Base-by-base conservation (phyloP, 345 rosid genomes). In the Lumnitzera racemosa region DNA sequence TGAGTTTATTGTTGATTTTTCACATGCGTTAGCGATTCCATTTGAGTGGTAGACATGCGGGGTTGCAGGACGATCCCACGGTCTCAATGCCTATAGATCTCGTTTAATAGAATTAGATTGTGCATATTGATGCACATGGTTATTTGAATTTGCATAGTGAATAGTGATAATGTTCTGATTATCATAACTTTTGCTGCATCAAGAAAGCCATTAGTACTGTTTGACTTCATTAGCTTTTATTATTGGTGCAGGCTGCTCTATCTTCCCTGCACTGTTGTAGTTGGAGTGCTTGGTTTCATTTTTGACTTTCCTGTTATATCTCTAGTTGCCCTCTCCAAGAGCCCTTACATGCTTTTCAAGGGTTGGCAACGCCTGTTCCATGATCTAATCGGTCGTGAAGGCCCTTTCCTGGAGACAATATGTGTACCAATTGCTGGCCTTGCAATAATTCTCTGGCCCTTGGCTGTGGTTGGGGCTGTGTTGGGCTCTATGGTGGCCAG, bases 351-450 rank as follows among this genome's bases (percentile, higher is more conserved):
- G 97, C 76, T 94, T 54, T 83, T 90, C 64, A 90, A 90, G 70
- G 99, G 99, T 27, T 94, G 97, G 99, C 86, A 79, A 61, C 95
- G 95, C 55, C 61, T 94, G 73, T 86, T 86, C 75, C 95, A 84
- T 13, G 99, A 94, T 58, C 85, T 94, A 12, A 77, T 84, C 27
- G 99, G 99, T 31, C 85, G 99, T 49, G 96, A 94, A 84, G 99
- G 99, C 49, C 99, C 99, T 51, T 94, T 90, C 77, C 74, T 94
- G 80, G 99, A 90, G 80, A 90, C 97, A 5, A 84, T 94, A 74
- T 94, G 99, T 49, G 97, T 94, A 48, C 99, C 99, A 67, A 83
- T 90, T 13, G 99, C 97, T 27, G 99, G 97, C 54, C 99, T 94
- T 15, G 90, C 74, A 13, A 90, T 94, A 71, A 66, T 94, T 65